Evolutionary conservation across 176 grass and related monocot genomes (phyloP).

Genomic region (Zea mays): Zm-B73-REFERENCE-NAM-5.0 NC_050104.1:118851501-118852000

Average conservation of each 20-base stretch:
- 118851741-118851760: not conserved
- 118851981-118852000: not conserved
- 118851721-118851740: not conserved
- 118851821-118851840: constrained; percentile 3
- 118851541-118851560: constrained; percentile 73
- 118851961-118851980: not conserved
- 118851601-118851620: not conserved
- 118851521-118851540: constrained; percentile 76
- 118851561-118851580: constrained; percentile 23
- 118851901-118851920: constrained; percentile 8
- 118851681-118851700: not conserved
- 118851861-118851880: not conserved
- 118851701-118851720: not conserved
- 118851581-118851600: not conserved
- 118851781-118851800: not conserved
- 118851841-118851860: not conserved
- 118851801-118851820: not conserved
- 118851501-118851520: constrained; percentile 69
- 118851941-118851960: not conserved
- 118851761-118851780: not conserved
- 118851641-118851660: not conserved
- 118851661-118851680: not conserved
- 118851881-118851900: not conserved
- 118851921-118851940: not conserved
- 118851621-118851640: not conserved